phyloP scores from a whole-genome alignment of 2,329 filamentous ascomycete genomes.

The Fusarium setosum region DNA sequence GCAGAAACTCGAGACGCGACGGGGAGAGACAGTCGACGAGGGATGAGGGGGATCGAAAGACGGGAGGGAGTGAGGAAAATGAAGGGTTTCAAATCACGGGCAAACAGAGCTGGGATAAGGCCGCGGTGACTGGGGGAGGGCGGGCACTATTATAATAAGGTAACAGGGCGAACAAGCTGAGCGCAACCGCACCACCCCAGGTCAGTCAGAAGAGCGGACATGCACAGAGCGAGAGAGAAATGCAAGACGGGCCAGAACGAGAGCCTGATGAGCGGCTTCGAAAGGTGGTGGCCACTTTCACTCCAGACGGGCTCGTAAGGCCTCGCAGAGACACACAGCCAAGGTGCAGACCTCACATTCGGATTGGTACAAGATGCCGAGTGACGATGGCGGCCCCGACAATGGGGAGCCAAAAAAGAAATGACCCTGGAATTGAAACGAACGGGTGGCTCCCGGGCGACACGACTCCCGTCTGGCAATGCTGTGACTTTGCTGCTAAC shows the following conservation, averaged over 20 bases:
- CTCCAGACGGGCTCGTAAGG: neutral
- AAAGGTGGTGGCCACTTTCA: constrained; percentile 21
- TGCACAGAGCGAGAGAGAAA: constrained; percentile 12
- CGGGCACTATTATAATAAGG: constrained; percentile 31
- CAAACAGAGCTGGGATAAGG: constrained; percentile 42
- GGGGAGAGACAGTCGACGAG: constrained; percentile 15
- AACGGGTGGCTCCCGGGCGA: constrained; percentile 38
- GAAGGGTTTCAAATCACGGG: constrained; percentile 42
- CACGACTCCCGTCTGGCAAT: constrained; percentile 17
- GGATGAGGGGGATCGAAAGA: constrained; percentile 27
- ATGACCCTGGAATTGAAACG: constrained; percentile 35
- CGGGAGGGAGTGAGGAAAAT: constrained; percentile 21
- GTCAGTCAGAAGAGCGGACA: constrained; percentile 13
- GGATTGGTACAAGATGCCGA: constrained; percentile 3
- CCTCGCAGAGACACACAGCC: neutral
- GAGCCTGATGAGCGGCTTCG: neutral
- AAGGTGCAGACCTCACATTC: neutral
- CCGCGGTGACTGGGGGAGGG: constrained; percentile 25
- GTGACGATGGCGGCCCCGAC: constrained; percentile 5
- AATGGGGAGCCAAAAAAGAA: constrained; percentile 22
- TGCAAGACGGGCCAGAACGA: constrained; percentile 17
- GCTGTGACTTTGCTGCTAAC: constrained; percentile 3
- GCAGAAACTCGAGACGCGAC: constrained; percentile 31
- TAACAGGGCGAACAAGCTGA: constrained; percentile 36
- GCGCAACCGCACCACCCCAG: constrained; percentile 20